A percentile compares a stretch with the other conserved stretches of the same genome.
Conservation (phyloP, 2,329 filamentous ascomycete genomes). For the Arthrobotrys entomopaga region DNA sequence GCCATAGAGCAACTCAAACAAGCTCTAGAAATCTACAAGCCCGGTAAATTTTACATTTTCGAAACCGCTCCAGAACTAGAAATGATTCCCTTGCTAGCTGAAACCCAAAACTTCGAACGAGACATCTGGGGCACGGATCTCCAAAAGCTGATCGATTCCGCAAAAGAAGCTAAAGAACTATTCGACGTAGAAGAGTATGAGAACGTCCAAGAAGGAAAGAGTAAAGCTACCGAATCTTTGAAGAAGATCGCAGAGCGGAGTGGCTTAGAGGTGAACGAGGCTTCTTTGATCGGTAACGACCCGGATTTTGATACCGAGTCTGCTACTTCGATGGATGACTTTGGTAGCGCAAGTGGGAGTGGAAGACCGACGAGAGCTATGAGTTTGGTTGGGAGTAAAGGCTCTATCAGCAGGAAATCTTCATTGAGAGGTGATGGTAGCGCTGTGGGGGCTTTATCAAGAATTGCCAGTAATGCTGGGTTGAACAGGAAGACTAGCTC, state of each 20-base stretch:
- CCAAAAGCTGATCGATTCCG: neutral
- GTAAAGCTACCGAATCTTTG: slow-evolving; percentile 12
- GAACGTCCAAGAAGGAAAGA: neutral
- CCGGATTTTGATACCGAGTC: neutral
- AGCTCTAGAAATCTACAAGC: slow-evolving; percentile 25
- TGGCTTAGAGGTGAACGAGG: neutral
- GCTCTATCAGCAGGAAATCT: slow-evolving; percentile 4
- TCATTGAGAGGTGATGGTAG: slow-evolving; percentile 4
- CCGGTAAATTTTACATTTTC: slow-evolving; percentile 29
- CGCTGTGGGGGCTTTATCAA: slow-evolving; percentile 3
- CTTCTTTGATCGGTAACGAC: neutral
- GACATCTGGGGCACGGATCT: slow-evolving; percentile 21
- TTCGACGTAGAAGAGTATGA: neutral
- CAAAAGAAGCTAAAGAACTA: slow-evolving; percentile 1
- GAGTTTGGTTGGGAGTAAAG: slow-evolving; percentile 1
- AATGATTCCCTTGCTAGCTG: slow-evolving; percentile 19
- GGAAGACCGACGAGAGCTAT: neutral
- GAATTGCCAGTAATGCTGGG: slow-evolving; percentile 15
- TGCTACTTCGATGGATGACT: neutral
- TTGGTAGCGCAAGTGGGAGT: neutral
- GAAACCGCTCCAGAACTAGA: slow-evolving; percentile 27
- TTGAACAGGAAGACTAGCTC: neutral
- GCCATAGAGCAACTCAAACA: slow-evolving; percentile 13
- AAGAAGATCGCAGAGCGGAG: slow-evolving; percentile 11
- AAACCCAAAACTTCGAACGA: slow-evolving; percentile 24